phyloP scores from a whole-genome alignment of 1,284 basidiomycete species.

The Boletus sp. region DNA sequence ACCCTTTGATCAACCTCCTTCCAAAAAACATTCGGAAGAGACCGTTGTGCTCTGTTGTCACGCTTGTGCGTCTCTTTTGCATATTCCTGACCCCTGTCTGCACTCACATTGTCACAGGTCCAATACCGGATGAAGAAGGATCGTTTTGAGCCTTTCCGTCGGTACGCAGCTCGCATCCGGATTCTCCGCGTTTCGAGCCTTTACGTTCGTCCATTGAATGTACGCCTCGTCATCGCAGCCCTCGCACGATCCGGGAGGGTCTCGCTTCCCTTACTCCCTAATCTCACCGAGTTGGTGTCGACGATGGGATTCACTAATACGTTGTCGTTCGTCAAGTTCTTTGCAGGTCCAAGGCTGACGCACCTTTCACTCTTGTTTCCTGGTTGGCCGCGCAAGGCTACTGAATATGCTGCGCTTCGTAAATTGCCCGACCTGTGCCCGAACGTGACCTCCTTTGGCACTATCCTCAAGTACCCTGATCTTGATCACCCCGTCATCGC shows the following conservation, averaged over 20 bases:
- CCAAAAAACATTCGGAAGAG: background rate
- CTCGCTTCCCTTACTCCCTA: background rate
- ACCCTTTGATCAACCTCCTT: background rate
- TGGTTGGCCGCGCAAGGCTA: background rate
- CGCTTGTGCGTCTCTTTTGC: background rate
- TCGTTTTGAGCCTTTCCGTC: background rate
- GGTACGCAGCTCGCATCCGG: background rate
- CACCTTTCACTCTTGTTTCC: background rate
- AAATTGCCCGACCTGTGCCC: background rate
- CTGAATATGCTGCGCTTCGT: background rate
- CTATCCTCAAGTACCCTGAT: background rate
- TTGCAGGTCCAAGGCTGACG: background rate
- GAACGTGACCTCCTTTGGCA: background rate
- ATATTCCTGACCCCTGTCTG: background rate
- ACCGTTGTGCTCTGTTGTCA: background rate
- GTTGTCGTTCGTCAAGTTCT: background rate
- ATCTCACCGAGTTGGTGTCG: background rate
- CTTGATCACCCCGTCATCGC: no score
- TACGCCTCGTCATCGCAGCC: background rate
- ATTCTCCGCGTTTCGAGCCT: background rate
- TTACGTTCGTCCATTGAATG: background rate
- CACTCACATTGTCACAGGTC: background rate
- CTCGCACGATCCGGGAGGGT: background rate
- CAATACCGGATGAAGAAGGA: background rate
- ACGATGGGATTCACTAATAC: background rate